Conservation (phyloP, 106 monocot genomes). For the Apostasia shenzhenica region DNA sequence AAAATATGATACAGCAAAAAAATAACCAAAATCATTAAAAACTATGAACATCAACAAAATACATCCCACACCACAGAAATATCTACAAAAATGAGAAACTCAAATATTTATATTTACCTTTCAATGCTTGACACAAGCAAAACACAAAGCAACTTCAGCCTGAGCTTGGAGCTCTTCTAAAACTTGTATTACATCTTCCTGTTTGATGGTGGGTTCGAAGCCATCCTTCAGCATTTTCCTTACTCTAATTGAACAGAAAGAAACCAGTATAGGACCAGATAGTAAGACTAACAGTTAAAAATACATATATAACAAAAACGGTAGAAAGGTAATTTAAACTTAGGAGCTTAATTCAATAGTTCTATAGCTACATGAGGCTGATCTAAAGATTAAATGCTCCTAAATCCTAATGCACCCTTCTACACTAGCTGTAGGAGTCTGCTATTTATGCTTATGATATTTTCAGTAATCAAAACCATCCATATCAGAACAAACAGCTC, state of each 20-base stretch:
- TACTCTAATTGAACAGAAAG: conserved; percentile 32
- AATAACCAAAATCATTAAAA: too few relatives aligned
- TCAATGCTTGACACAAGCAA: conserved; percentile 76
- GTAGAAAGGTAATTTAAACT: too few relatives aligned
- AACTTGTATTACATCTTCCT: conserved; percentile 55
- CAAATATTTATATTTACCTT: neutral
- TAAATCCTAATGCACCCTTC: too few relatives aligned
- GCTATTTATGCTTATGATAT: too few relatives aligned
- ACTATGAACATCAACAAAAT: too few relatives aligned
- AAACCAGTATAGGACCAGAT: neutral
- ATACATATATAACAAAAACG: neutral
- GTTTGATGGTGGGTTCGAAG: conserved; percentile 17
- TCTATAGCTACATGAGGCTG: neutral
- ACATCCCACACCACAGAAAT: too few relatives aligned
- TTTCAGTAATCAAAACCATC: too few relatives aligned
- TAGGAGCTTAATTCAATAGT: neutral
- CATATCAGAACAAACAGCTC: too few relatives aligned
- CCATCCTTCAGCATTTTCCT: conserved; percentile 53
- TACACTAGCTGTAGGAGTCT: too few relatives aligned
- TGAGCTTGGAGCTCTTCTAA: conserved; percentile 83
- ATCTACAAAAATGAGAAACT: too few relatives aligned
- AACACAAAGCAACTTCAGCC: conserved; percentile 87
- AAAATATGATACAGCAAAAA: too few relatives aligned
- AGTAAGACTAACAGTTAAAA: neutral
- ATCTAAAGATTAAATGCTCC: too few relatives aligned